Conservation (phyloP, 2,329 filamentous ascomycete species). For the Curvularia sp. region DNA sequence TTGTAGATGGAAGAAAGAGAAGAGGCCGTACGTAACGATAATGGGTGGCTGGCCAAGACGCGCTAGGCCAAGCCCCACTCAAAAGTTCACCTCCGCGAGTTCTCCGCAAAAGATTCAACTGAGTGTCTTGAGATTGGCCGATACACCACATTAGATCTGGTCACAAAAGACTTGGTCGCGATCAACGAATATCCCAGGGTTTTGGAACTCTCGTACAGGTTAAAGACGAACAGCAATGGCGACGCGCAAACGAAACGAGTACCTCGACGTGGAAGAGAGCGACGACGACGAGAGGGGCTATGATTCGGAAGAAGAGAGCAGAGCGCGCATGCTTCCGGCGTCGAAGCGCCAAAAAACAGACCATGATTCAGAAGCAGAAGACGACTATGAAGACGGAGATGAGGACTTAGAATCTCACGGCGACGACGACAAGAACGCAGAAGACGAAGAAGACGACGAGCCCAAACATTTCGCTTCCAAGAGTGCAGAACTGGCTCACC, state of each 20-base stretch:
- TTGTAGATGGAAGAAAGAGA: constrained; percentile 7
- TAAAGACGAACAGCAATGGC: constrained; percentile 59
- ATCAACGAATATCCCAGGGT: not conserved
- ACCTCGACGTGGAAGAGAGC: constrained; percentile 62
- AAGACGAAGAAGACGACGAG: constrained; percentile 33
- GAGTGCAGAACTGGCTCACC: constrained; percentile 40
- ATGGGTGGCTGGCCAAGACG: constrained; percentile 6
- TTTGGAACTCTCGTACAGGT: not conserved
- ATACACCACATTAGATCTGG: not conserved
- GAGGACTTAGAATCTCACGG: constrained; percentile 35
- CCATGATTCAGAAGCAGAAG: constrained; percentile 46
- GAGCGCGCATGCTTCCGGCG: constrained; percentile 62
- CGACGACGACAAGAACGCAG: constrained; percentile 18
- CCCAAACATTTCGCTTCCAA: constrained; percentile 35
- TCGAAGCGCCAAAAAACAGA: constrained; percentile 70
- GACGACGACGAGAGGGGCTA: constrained; percentile 61
- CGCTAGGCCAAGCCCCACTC: constrained; percentile 22
- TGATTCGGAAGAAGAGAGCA: constrained; percentile 72
- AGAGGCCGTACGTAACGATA: constrained; percentile 10
- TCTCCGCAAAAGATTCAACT: constrained; percentile 37
- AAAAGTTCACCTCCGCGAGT: constrained; percentile 34
- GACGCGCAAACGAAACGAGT: constrained; percentile 74
- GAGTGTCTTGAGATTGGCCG: not conserved
- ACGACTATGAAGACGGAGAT: constrained; percentile 29
- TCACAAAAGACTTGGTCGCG: not conserved